Evolutionary conservation across 2,329 filamentous ascomycete species (phyloP).

Genomic region (Stagonosporopsis tanaceti): DNA sequence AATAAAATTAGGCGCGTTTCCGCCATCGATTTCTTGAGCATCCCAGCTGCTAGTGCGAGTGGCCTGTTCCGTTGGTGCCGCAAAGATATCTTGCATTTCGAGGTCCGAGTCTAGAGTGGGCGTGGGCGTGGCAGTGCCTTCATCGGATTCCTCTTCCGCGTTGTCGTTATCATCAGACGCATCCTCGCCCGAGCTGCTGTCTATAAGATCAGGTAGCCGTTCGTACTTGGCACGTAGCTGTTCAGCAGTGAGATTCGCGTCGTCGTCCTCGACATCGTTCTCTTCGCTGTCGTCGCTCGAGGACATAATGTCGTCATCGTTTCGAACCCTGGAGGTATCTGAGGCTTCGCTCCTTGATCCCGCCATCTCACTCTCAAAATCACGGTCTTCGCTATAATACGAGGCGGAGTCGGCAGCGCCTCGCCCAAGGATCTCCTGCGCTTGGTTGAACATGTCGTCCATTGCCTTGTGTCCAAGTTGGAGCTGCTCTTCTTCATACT

Average conservation of each 20-base stretch:
- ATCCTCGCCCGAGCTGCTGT: constrained; percentile 45
- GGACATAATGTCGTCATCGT: constrained; percentile 54
- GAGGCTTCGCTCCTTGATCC: constrained; percentile 53
- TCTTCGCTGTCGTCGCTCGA: constrained; percentile 49
- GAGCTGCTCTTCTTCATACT: constrained; percentile 69
- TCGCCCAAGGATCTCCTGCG: constrained; percentile 58
- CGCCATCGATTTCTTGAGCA: constrained; percentile 23
- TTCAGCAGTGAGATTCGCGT: constrained; percentile 73
- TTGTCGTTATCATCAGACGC: constrained; percentile 47
- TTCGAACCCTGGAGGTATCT: constrained; percentile 47
- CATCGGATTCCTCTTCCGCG: constrained; percentile 34
- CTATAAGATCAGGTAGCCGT: constrained; percentile 61
- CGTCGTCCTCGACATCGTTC: constrained; percentile 59
- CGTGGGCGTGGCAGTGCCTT: constrained; percentile 39
- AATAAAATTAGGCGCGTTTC: constrained; percentile 34
- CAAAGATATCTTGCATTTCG: constrained; percentile 30
- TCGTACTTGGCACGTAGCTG: constrained; percentile 75
- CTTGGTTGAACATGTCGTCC: constrained; percentile 76
- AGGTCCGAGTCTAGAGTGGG: constrained; percentile 44
- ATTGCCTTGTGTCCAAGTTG: constrained; percentile 67
- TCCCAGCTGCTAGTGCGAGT: constrained; percentile 35
- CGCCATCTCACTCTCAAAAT: constrained; percentile 52
- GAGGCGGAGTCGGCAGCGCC: constrained; percentile 47
- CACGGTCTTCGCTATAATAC: constrained; percentile 50
- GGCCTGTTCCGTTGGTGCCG: constrained; percentile 21